Percentiles rank a stretch among this genome's conserved stretches.
Evolutionary conservation across 2,329 filamentous ascomycete genomes (phyloP).

Genomic region (Metarhizium brunneum): DNA sequence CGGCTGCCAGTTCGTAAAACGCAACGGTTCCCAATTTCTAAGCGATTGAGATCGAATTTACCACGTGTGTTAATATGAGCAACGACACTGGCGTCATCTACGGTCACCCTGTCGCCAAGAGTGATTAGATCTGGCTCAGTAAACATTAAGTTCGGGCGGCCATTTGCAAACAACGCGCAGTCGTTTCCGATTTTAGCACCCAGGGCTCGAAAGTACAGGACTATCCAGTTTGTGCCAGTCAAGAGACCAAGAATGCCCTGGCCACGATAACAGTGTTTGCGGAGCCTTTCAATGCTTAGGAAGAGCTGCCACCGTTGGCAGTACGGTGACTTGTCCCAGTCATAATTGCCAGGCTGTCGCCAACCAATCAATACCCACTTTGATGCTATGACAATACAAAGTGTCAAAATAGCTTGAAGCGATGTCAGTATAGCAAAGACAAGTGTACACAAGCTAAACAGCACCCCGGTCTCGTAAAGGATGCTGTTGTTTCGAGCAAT

Average conservation of each 20-base stretch:
- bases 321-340: conserved; percentile 48
- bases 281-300: conserved; percentile 40
- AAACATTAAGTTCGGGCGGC: conserved; percentile 41
- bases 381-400: conserved; percentile 31
- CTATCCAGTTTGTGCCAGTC: conserved; percentile 42
- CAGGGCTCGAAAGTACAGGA: conserved; percentile 42
- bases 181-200: conserved; percentile 45
- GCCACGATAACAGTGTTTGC: conserved; percentile 38
- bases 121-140: conserved; percentile 48
- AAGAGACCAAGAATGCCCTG: conserved; percentile 42
- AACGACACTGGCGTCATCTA: conserved; percentile 48
- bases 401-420: conserved; percentile 31
- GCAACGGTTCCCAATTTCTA: conserved; percentile 40
- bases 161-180: conserved; percentile 46
- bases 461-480: conserved; percentile 23
- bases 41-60: conserved; percentile 43
- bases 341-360: conserved; percentile 41
- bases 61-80: conserved; percentile 48
- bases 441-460: conserved; percentile 30
- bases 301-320: conserved; percentile 51
- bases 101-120: conserved; percentile 40
- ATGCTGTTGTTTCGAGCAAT: conserved; percentile 13
- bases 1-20: conserved; percentile 42
- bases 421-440: conserved; percentile 33
- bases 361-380: conserved; percentile 46